Base-by-base conservation (phyloP, 2,329 filamentous ascomycete genomes). In the Sporothrix mexicana region DNA sequence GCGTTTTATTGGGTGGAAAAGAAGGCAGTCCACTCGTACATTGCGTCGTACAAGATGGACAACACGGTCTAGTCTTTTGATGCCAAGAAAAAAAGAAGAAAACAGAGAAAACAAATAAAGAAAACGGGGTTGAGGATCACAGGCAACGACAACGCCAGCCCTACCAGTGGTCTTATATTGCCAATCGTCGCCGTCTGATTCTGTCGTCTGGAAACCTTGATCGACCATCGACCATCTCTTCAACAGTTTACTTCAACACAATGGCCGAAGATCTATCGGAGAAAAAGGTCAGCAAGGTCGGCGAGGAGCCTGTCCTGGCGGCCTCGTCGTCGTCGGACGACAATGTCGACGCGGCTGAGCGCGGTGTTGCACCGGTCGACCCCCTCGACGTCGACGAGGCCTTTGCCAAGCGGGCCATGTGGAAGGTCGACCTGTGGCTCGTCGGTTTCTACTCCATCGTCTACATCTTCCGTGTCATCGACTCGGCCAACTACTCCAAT, bases 391-490 rank as follows among this genome's bases (percentile, higher is more conserved):
- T 71, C 15, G 72, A 77, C 30, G 59, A 67, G 6, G 76, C 74
- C n/a, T 71, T 80, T 7, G 78, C 80, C 67, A 80, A 78, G 70
- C 73, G 74, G 51, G 76, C 79, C 2, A 77, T 81, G 67, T 77
- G 77, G 25, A 83, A 82, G 75, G 75, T 80, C 57, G 81, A 82
- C 73, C 75, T 77, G 57, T 79, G 79, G 77, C 77, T 80, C 9
- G 77, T 80, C 9, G 75, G 76, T 7, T 80, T 78, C 70, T 80
- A 82, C 72, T 82, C 81, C 1, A 7, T 81, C 1, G 81, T 83
- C 15, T 83, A 83, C 70, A 77, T 83, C 49, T 81, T 83, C 73
- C 78, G 80, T 2, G 80, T 82, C 57, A 82, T 83, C 36, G 80
- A 82, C 75, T 81, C 79, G 3, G 78, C 77, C 61, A 83, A 83